phyloP scores from a whole-genome alignment of 106 monocot genomes.

The Dendrobium nobile region DNA sequence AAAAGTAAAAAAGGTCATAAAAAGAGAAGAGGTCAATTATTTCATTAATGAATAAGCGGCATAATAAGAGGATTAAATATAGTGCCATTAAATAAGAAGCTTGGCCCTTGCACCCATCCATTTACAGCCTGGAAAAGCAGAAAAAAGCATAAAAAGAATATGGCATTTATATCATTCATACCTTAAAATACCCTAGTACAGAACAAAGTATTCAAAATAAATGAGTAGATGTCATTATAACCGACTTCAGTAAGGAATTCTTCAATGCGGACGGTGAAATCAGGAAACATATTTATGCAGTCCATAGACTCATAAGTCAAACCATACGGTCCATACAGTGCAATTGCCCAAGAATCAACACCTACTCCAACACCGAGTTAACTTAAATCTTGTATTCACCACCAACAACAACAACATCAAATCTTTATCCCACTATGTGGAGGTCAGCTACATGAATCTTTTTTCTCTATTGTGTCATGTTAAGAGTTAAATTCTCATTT shows the following conservation, averaged over 20 bases:
- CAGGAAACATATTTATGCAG: neutral
- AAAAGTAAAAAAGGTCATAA: too few species aligned
- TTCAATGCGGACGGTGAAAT: neutral
- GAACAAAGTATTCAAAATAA: neutral
- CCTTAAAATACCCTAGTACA: neutral
- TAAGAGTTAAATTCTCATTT: too few species aligned
- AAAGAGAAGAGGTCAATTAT: neutral
- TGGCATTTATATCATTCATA: neutral
- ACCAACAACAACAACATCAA: too few species aligned
- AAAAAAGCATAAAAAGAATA: neutral
- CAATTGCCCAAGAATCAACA: neutral
- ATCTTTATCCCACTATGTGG: too few species aligned
- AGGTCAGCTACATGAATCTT: too few species aligned
- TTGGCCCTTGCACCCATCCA: slow-evolving; percentile 61
- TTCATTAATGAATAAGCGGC: neutral
- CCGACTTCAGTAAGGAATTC: neutral
- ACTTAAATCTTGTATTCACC: neutral
- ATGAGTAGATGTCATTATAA: neutral
- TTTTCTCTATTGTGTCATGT: too few species aligned
- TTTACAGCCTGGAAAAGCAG: neutral
- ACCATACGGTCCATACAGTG: neutral
- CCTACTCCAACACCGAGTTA: neutral
- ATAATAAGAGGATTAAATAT: neutral
- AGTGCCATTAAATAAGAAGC: slow-evolving; percentile 32
- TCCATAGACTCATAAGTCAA: neutral